Evolutionary conservation across 225 moss, liverwort and hornwort species (phyloP).

Genomic region (Pseudisothecium myosuroides): DNA sequence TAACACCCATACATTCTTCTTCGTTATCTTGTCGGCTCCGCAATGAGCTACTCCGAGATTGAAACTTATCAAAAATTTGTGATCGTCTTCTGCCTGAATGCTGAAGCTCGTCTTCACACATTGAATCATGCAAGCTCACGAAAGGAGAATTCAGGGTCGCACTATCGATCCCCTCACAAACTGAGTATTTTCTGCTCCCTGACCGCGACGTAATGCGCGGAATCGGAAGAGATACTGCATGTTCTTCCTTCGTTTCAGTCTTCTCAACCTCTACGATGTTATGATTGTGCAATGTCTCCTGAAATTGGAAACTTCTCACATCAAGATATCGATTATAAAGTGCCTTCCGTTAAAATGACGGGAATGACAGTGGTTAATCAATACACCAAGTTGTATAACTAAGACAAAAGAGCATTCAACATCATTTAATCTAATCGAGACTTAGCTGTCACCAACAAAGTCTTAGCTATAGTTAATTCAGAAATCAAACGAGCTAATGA

Average conservation of each 20-base stretch:
- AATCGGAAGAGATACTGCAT: neutral
- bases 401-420: neutral
- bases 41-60: neutral
- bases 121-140: neutral
- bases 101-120: neutral
- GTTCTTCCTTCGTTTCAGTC: neutral
- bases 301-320: neutral
- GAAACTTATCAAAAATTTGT: neutral
- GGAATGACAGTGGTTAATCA: neutral
- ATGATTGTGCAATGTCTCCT: constrained; percentile 50
- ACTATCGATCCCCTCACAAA: constrained; percentile 14
- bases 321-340: neutral
- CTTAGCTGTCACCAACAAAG: neutral
- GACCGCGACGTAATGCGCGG: neutral
- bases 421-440: neutral
- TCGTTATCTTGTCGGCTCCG: neutral
- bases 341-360: neutral
- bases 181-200: constrained; percentile 11
- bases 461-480: neutral
- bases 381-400: neutral
- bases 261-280: neutral
- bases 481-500: neutral
- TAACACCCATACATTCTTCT: neutral
- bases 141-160: constrained; percentile 6
- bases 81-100: neutral